Conservation (phyloP, 352 stramenopile species). For the Peronospora farinosa region DNA sequence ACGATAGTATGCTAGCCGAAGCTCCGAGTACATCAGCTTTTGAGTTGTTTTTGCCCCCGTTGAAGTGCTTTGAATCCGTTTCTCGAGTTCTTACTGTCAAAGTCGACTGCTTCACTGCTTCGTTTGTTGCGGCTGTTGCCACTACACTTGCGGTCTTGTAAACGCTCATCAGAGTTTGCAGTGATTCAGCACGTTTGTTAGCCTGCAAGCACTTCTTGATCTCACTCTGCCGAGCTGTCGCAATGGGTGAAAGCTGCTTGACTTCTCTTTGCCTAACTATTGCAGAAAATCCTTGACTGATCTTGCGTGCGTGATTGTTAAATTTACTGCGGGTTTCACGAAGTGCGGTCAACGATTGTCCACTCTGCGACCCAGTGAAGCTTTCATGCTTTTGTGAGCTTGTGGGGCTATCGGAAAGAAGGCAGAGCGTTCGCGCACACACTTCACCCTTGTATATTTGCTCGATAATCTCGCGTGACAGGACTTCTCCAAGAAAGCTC, state of each 20-base stretch:
- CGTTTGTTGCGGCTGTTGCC: not conserved
- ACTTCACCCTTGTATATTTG: conserved; percentile 44
- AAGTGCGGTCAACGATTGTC: not conserved
- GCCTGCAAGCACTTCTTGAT: conserved; percentile 22
- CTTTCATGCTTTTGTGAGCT: conserved; percentile 6
- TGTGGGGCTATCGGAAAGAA: conserved; percentile 8
- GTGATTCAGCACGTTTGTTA: conserved; percentile 19
- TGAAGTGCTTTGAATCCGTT: conserved; percentile 2
- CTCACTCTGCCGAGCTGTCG: conserved; percentile 17
- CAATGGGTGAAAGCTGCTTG: conserved; percentile 3
- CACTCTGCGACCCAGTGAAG: not conserved
- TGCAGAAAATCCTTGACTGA: conserved; percentile 2
- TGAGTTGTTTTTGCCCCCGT: conserved; percentile 18
- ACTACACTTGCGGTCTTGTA: conserved; percentile 14
- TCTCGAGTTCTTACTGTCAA: conserved; percentile 5
- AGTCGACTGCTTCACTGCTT: conserved; percentile 1
- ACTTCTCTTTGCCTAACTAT: conserved; percentile 5
- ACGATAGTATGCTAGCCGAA: conserved; percentile 9
- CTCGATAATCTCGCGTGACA: conserved; percentile 31
- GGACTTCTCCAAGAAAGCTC: conserved; percentile 42
- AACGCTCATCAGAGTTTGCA: conserved; percentile 18
- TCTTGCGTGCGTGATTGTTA: not conserved
- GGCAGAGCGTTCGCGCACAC: conserved; percentile 34
- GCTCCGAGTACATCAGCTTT: not conserved
- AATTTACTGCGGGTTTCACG: not conserved